These are phyloP conservation scores for Domatiomyces catenatus DNA, from an alignment of 2,329 filamentous ascomycete species.

Conservation along the genomic window DNA sequence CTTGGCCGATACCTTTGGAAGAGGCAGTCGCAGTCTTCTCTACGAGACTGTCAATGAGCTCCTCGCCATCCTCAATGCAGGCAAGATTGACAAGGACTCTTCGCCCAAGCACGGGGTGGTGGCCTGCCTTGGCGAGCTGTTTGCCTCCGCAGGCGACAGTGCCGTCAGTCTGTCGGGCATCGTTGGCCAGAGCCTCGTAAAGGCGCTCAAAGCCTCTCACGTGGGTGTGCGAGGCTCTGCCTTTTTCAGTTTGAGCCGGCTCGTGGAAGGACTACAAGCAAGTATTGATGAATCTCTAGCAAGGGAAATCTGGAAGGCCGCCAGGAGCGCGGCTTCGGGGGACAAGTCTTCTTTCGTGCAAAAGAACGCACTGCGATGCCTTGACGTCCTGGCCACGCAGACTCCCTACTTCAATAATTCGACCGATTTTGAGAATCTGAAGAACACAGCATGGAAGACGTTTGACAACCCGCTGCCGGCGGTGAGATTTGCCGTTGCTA, in stretches of 20 bases:
- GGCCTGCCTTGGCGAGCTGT: constrained; percentile 74
- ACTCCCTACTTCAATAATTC: constrained; percentile 78
- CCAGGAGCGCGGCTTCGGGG: constrained; percentile 54
- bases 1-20: constrained; percentile 64
- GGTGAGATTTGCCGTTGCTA: constrained; percentile 72
- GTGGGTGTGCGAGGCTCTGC: constrained; percentile 67
- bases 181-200: constrained; percentile 55
- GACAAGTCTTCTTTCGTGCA: constrained; percentile 79
- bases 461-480: constrained; percentile 62
- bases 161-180: constrained; percentile 69
- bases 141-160: constrained; percentile 83
- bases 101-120: constrained; percentile 75
- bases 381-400: constrained; percentile 55
- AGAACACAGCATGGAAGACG: constrained; percentile 66
- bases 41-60: constrained; percentile 93
- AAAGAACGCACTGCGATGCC: constrained; percentile 59
- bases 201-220: constrained; percentile 67
- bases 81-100: constrained; percentile 65
- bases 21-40: constrained; percentile 77
- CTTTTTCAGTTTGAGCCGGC: constrained; percentile 59
- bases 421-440: constrained; percentile 78
- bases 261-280: constrained; percentile 56
- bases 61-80: constrained; percentile 52
- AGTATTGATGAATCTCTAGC: constrained; percentile 72
- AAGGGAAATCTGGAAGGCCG: constrained; percentile 89